Conservation (phyloP, 495 filamentous ascomycete species). For the Lasiosphaeria hispida region DNA sequence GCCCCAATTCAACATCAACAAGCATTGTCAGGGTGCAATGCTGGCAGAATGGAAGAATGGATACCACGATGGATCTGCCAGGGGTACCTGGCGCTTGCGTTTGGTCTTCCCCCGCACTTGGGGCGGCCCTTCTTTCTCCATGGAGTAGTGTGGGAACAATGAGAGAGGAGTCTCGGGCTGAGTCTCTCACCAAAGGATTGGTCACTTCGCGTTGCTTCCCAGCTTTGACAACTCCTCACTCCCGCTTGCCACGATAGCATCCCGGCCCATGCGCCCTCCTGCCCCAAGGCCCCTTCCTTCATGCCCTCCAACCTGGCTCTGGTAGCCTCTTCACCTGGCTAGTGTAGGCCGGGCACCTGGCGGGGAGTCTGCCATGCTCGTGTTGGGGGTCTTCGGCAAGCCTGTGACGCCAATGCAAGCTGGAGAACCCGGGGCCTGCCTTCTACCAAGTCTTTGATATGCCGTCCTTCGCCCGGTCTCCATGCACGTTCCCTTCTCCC, state of each 20-base stretch:
- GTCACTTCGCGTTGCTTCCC: no score
- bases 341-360: neutral
- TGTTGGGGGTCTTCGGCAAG: constrained; percentile 5
- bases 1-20: no score
- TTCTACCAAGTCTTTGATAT: neutral
- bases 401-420: neutral
- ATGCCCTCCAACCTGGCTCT: neutral
- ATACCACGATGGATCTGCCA: neutral
- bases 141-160: no score
- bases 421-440: neutral
- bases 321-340: neutral
- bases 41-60: no score
- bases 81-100: no score
- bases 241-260: no score
- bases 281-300: neutral
- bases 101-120: no score
- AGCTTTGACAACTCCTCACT: no score
- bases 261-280: neutral
- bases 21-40: no score
- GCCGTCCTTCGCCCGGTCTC: neutral
- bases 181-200: no score
- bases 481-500: neutral
- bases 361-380: neutral
- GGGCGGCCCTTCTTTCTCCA: no score
- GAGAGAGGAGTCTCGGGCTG: no score